A percentile compares a stretch with the other conserved stretches of the same genome.
phyloP scores from a whole-genome alignment of 192 early-diverging fungal genomes.

The Coemansia sp. region DNA sequence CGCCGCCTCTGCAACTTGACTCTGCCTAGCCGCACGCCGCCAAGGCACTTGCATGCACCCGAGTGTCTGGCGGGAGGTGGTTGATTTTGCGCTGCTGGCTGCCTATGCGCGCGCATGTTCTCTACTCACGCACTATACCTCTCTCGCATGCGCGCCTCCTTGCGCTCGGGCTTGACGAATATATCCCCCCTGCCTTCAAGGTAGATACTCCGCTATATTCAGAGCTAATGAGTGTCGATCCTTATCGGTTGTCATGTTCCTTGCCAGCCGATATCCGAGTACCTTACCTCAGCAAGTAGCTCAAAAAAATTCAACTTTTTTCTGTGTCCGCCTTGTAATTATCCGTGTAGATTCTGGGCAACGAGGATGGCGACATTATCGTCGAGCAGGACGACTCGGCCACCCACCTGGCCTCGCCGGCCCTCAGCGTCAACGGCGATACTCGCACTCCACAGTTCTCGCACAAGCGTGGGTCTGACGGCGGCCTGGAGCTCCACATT shows the following conservation, averaged over 20 bases:
- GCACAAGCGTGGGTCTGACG: slow-evolving; percentile 26
- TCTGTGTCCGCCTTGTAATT: not conserved
- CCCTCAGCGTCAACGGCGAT: slow-evolving; percentile 24
- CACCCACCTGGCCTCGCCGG: slow-evolving; percentile 28
- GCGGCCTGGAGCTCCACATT: slow-evolving; percentile 48
- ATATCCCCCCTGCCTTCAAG: not conserved
- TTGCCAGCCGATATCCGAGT: not conserved
- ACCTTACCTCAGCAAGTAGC: not conserved
- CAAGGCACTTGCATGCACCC: not conserved
- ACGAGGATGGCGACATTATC: slow-evolving; percentile 49
- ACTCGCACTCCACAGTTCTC: slow-evolving; percentile 34
- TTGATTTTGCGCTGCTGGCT: not conserved
- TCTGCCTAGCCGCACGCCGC: not conserved
- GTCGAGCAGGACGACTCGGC: slow-evolving; percentile 46
- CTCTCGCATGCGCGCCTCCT: slow-evolving; percentile 13
- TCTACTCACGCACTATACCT: slow-evolving; percentile 23
- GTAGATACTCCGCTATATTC: not conserved
- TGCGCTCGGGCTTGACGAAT: not conserved
- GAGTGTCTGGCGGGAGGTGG: not conserved
- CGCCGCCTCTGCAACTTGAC: not conserved
- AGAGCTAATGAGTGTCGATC: not conserved
- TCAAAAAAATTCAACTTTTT: not conserved
- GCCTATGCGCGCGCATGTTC: not conserved
- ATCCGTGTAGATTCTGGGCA: slow-evolving; percentile 44
- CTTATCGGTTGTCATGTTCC: not conserved